phyloP scores from a whole-genome alignment of 148 eudicot species.

The Persicaria maculosa region DNA sequence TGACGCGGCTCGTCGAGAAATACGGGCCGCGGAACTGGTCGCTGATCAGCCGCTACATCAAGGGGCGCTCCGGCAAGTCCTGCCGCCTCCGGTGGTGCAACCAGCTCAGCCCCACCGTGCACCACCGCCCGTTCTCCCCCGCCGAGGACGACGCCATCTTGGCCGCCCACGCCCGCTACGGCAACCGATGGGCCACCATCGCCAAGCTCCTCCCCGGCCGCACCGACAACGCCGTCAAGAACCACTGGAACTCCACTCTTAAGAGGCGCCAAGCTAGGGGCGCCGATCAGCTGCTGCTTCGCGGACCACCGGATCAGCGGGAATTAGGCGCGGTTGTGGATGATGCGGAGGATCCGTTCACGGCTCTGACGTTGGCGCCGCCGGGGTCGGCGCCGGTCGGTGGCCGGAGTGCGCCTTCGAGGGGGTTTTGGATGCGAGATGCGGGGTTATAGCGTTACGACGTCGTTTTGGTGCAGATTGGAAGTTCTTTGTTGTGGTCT shows the following conservation, averaged over 20 bases:
- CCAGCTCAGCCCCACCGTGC: slow-evolving; percentile 45
- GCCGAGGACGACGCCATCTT: slow-evolving; percentile 41
- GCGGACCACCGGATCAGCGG: not conserved
- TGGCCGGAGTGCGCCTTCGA: slow-evolving; percentile 13
- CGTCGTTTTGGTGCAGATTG: slow-evolving; percentile 28
- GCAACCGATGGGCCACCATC: slow-evolving; percentile 60
- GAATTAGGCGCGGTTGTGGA: not conserved
- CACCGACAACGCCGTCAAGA: slow-evolving; percentile 51
- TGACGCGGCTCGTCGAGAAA: slow-evolving; percentile 42
- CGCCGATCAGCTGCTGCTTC: not conserved
- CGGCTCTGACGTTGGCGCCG: slow-evolving; percentile 36
- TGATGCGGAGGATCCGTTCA: slow-evolving; percentile 35
- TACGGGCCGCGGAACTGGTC: slow-evolving; percentile 53
- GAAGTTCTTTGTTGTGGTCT: too few relatives aligned
- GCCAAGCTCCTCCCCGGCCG: slow-evolving; percentile 46
- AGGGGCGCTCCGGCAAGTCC: slow-evolving; percentile 50
- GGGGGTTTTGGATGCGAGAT: slow-evolving; percentile 55
- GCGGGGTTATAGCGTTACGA: slow-evolving; percentile 48
- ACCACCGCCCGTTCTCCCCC: slow-evolving; percentile 40
- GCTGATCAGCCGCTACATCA: slow-evolving; percentile 38
- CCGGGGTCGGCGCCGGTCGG: slow-evolving; percentile 15
- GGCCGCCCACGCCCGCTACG: slow-evolving; percentile 37
- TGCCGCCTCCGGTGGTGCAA: slow-evolving; percentile 58
- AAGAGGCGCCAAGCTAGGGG: slow-evolving; percentile 20
- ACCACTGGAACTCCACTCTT: slow-evolving; percentile 59